Base-by-base conservation (phyloP, 2,329 filamentous ascomycete species). In the Nectriaceae sp. region DNA sequence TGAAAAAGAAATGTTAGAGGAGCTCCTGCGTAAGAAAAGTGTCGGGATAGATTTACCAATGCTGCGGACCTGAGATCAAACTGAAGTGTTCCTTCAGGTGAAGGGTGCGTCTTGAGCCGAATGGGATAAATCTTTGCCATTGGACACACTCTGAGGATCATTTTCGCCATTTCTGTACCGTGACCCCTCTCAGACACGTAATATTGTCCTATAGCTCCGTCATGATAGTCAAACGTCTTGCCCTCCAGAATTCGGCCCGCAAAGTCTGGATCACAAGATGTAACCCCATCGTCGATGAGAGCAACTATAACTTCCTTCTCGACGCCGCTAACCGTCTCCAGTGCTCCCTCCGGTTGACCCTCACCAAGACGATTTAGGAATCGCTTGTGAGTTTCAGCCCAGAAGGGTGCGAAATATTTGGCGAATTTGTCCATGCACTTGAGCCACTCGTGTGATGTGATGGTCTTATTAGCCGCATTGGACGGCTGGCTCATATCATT, bases 121-220 rank as follows among this genome's bases (percentile, higher is more conserved):
- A 63, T 60, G 1, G 57, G 49, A 18, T 60, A 60, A 3, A 62
- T 51, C 26, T 53, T 58, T 11, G 52, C 60, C 60, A 62, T 62
- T 2, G 59, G 59, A 13, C 60, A 63, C 1, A 60, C 49, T 3
- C 52, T 50, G 4, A 49, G 21, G 15, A 64, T 64, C 53, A 59
- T 58, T 31, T 44, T 56, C 1, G 60, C 61, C 59, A 61, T 62
- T 10, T 54, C 49, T 0, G 60, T 62, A 2, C 61, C 56, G n/a
- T 63, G 59, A 4, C 54, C 55, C 2, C 16, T 52, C 4, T 11
- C 35, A 3, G 50, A 52, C 21, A 52, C 21, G 10, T 52, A 52
- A n/a, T 44, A 49, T 36, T 42, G 46, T 3, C 41, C 20, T 31
- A 39, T 5, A 3, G 29, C 33, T 10, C 39, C 37, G 31, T 47